Evolutionary conservation across 176 grass and related monocot genomes (phyloP), one percentile per base, ranked within the genome.

Genomic region (Thalia dealbata): DNA sequence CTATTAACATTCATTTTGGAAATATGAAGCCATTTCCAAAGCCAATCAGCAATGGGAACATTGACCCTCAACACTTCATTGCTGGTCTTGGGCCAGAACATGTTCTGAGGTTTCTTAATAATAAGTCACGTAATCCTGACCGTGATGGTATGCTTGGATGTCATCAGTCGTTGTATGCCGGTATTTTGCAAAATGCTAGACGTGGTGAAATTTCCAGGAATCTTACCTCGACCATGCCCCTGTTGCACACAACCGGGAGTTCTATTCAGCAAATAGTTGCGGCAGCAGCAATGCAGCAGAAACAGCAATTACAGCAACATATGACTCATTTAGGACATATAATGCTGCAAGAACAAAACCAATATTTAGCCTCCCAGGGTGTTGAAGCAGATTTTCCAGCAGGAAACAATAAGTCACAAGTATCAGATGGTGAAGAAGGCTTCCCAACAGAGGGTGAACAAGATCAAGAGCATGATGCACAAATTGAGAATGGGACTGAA

Each of bases 121-220:
- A 81, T 64, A 86, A 84, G 62, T 81, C 85, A 79, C 52, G 69
- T 51, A 86, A 75, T 61, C 28, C 78, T 77, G 80, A 77, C 63
- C 8, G 65, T 0, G 81, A 73, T 35, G 81, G 19, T 78, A 56
- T 81, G 43, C 71, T 87, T 64, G 80, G 29, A 54, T 86, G 15
- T 76, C 87, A 90, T 46, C 87, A 88, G 73, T 86, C 85, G 52
- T 80, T 91, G 50, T 90, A 86, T 81, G 84, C 83, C 63, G 91
- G 75, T 63, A 88, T 91, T 75, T 82, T 99, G 55, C 90, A 95
- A 73, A 89, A 87, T 76, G 78, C 78, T 25, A 84, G 85, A 70
- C 52, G 76, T n/a, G 79, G 74, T 60, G 81, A 89, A 72, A 75
- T 80, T 24, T 70, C 85, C 50, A 75, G 48, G 14, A 58, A 72